Conservation (phyloP, 805 yeast genomes). For the Clavispora asparagi region DNA sequence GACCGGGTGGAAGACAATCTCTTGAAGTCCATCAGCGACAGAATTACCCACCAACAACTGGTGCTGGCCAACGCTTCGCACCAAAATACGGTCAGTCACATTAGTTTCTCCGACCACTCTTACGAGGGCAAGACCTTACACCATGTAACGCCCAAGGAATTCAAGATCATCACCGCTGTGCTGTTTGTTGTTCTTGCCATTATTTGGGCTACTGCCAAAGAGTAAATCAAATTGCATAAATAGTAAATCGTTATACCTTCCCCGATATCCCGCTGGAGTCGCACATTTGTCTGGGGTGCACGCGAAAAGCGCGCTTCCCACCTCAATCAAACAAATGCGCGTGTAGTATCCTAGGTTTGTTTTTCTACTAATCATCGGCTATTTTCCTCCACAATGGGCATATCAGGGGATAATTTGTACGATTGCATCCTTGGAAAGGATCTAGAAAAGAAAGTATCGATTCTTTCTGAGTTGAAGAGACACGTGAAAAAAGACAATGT, state of each 20-base stretch:
- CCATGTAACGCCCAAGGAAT: conserved; percentile 11
- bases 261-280: not conserved
- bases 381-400: conserved; percentile 7
- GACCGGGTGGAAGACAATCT: conserved; percentile 52
- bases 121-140: conserved; percentile 9
- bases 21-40: conserved; percentile 10
- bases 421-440: conserved; percentile 6
- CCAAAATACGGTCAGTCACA: conserved; percentile 1
- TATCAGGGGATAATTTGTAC: conserved; percentile 12
- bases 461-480: conserved; percentile 38
- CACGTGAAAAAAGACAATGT: conserved; percentile 54
- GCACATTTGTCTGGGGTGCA: not conserved
- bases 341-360: not conserved
- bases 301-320: not conserved
- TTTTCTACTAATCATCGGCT: not conserved
- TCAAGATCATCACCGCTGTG: conserved; percentile 10
- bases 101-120: conserved; percentile 5
- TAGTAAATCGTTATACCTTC: not conserved
- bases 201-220: conserved; percentile 13
- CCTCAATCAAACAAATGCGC: not conserved
- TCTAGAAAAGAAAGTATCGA: conserved; percentile 11
- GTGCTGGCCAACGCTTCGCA: not conserved
- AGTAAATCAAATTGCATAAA: not conserved
- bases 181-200: conserved; percentile 13
- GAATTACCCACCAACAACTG: not conserved